phyloP scores from a whole-genome alignment of 176 grass and related monocot species.

The Rhynchospora pubera region DNA sequence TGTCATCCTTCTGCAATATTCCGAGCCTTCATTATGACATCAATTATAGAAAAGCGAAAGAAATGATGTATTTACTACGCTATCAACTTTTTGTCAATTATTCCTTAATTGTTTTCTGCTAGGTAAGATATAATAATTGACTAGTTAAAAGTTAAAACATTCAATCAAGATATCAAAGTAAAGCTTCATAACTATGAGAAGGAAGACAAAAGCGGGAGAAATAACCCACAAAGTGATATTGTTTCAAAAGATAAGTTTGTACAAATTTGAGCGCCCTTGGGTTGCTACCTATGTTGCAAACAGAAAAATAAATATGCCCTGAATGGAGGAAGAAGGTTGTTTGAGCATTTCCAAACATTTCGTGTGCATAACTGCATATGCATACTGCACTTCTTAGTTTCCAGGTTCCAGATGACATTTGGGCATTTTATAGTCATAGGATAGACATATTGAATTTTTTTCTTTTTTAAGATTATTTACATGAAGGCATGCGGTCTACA shows the following conservation, averaged over 20 bases:
- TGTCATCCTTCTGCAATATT: not conserved
- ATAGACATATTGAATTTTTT: not conserved
- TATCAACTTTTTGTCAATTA: not conserved
- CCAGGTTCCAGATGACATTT: not conserved
- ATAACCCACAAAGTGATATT: too few species aligned
- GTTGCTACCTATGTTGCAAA: not conserved
- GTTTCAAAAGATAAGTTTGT: too few species aligned
- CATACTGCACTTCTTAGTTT: not conserved
- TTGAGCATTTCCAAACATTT: not conserved
- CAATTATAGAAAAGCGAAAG: not conserved
- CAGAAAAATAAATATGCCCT: not conserved
- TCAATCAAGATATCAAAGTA: not conserved
- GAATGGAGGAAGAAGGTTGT: not conserved
- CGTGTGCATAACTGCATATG: not conserved
- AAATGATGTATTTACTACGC: not conserved
- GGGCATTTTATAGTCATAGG: not conserved
- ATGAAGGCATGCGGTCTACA: not conserved
- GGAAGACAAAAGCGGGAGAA: not conserved
- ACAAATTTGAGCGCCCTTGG: not conserved
- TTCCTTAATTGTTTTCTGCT: not conserved
- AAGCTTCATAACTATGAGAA: not conserved
- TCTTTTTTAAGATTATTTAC: not conserved
- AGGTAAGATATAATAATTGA: not conserved
- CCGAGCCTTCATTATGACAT: not conserved
- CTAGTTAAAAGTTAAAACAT: not conserved